A percentile compares a stretch with the other conserved stretches of the same genome.
These are phyloP conservation scores for Pelagophyceae sp. DNA, from an alignment of 352 stramenopile genomes.

Conservation along the genomic window DNA sequence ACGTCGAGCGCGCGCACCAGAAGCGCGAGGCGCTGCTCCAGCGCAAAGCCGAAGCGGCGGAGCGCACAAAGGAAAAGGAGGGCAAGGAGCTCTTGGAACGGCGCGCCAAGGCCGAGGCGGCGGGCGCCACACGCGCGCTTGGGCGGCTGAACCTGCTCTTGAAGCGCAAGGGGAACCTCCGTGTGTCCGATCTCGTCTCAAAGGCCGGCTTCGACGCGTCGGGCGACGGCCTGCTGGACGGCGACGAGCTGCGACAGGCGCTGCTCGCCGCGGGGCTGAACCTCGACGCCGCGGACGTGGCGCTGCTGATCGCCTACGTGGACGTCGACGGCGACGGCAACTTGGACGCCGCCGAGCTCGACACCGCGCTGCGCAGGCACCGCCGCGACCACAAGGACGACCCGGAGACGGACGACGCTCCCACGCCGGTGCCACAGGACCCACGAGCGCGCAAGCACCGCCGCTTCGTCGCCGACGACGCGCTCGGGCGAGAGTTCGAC, in stretches of 20 bases:
- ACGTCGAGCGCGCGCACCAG: neutral
- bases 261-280: constrained; percentile 12
- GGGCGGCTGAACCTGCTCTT: constrained; percentile 20
- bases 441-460: too few relatives aligned
- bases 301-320: constrained; percentile 23
- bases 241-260: constrained; percentile 22
- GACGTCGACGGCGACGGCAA: constrained; percentile 20
- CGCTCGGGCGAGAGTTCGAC: neutral
- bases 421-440: neutral
- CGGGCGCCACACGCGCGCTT: constrained; percentile 19
- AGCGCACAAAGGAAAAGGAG: neutral
- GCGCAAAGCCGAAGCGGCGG: constrained; percentile 12
- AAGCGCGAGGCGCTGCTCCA: neutral
- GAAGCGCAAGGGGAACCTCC: constrained; percentile 22
- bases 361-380: constrained; percentile 8
- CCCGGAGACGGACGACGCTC: neutral
- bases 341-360: constrained; percentile 26
- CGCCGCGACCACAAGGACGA: neutral
- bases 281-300: constrained; percentile 8
- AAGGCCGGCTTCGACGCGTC: constrained; percentile 21
- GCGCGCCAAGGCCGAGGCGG: constrained; percentile 11
- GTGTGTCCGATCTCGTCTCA: constrained; percentile 21
- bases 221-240: constrained; percentile 23
- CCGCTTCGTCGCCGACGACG: neutral
- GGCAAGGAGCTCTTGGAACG: constrained; percentile 2